Percentiles rank a stretch among this genome's conserved stretches.
These are phyloP conservation scores for Fusarium haematococcum DNA, from an alignment of 2,329 filamentous ascomycete genomes.

Conservation along the genomic window DNA sequence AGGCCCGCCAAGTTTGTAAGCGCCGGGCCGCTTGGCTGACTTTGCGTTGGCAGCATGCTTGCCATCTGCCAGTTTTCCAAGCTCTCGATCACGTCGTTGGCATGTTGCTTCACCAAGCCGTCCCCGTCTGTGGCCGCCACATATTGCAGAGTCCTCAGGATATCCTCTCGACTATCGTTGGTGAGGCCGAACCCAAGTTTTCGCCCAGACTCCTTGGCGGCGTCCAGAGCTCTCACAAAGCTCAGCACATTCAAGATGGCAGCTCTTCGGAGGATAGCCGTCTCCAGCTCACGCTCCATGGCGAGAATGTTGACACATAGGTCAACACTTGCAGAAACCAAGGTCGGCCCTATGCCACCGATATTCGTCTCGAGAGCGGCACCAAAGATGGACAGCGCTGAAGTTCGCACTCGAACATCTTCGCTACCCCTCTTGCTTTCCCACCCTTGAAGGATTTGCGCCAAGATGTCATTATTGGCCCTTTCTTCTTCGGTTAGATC, in stretches of 20 bases:
- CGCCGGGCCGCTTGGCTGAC: constrained; percentile 29
- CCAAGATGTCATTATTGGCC: constrained; percentile 62
- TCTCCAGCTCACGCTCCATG: constrained; percentile 70
- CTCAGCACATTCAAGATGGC: constrained; percentile 73
- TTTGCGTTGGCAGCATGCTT: constrained; percentile 56
- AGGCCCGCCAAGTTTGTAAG: constrained; percentile 54
- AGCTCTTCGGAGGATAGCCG: constrained; percentile 74
- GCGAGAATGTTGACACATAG: constrained; percentile 71
- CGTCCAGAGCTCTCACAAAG: constrained; percentile 70
- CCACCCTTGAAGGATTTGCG: constrained; percentile 75
- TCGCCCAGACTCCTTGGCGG: constrained; percentile 59
- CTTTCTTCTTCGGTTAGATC: constrained; percentile 57
- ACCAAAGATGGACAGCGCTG: constrained; percentile 75
- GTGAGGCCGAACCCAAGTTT: constrained; percentile 66
- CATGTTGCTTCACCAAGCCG: constrained; percentile 75
- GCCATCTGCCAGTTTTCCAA: constrained; percentile 72
- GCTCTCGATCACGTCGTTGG: constrained; percentile 74
- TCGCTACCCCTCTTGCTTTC: constrained; percentile 73
- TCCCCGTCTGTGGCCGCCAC: constrained; percentile 75
- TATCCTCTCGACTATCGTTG: constrained; percentile 67
- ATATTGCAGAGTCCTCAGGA: constrained; percentile 72
- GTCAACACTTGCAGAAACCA: constrained; percentile 70
- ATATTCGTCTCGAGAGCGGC: constrained; percentile 71
- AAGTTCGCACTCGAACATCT: constrained; percentile 76
- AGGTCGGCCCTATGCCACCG: constrained; percentile 62